Evolutionary conservation across 2,329 filamentous ascomycete genomes (phyloP), one percentile per base, ranked within the genome.

Genomic region (Akanthomyces uredinophilus): DNA sequence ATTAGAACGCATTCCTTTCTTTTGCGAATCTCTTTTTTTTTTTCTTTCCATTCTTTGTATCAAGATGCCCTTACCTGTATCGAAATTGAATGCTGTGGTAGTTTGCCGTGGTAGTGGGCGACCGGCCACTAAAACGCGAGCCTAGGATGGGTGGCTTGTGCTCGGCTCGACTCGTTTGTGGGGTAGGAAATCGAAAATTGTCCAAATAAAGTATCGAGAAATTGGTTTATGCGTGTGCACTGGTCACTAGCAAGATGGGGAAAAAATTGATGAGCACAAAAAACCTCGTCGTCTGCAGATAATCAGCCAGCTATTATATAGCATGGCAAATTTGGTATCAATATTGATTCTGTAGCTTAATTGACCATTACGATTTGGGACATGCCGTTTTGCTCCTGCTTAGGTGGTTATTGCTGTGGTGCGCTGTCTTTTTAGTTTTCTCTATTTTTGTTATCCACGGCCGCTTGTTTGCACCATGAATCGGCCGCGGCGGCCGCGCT

Each of bases 101-200:
- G 32, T 35, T 35, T 5, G 32, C 32, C 10, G 32, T 11, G 11
- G 32, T 35, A 35, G 27, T 29, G 6, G n/a, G 46, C 32, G 32
- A 29, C 37, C 37, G 16, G 37, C 14, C 13, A 39, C 37, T 16
- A 5, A 10, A 16, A 39, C 37, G 13, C 37, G 37, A 39, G 37
- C 37, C 13, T 39, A 14, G 13, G 27, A 6, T 29, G 27, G n/a
- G n/a, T n/a, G n/a, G n/a, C n/a, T 37, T 37, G 35, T 8, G 35
- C 11, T 13, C 5, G 35, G 37, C 7, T 29, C 27, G 6, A 35
- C 32, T 35, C 32, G 7, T 57, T 47, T 57, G 54, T 57, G 54
- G 54, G 54, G n/a, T n/a, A n/a, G n/a, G 54, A 57, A 57, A 57
- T 57, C 54, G 54, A 57, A 18, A 24, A 46, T 10, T 13, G 18